These are phyloP conservation scores for Talaromyces stipitatus DNA, from an alignment of 495 filamentous ascomycete genomes.

Conservation along the genomic window DNA sequence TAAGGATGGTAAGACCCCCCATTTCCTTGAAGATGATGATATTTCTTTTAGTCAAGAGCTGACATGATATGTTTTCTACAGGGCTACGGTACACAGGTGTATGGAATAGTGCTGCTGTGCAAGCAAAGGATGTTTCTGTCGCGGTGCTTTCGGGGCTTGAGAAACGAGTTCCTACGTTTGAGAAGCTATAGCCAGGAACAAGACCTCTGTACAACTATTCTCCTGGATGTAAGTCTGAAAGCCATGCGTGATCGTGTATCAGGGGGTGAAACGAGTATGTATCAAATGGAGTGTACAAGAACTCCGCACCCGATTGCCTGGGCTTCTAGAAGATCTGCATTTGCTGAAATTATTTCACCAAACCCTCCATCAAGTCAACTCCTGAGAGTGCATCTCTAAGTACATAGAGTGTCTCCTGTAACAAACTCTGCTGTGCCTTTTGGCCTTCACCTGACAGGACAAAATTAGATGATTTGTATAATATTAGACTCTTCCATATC, in stretches of 20 bases:
- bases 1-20: constrained; percentile 56
- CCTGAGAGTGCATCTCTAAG: not conserved
- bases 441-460: not conserved
- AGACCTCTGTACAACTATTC: constrained; percentile 2
- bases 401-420: not conserved
- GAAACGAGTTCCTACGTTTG: constrained; percentile 77
- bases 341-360: too few species aligned
- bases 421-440: not conserved
- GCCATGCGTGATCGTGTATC: too few species aligned
- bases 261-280: too few species aligned
- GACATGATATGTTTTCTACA: constrained; percentile 15
- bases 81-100: constrained; percentile 74
- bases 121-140: constrained; percentile 67
- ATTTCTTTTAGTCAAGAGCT: not conserved
- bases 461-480: too few species aligned
- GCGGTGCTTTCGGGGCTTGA: constrained; percentile 70
- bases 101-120: constrained; percentile 80
- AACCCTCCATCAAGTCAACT: not conserved
- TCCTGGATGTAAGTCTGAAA: too few species aligned
- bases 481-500: too few species aligned
- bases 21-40: not conserved
- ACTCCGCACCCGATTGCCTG: too few species aligned
- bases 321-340: too few species aligned
- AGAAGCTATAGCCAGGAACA: constrained; percentile 59
- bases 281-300: too few species aligned